Evolutionary conservation across 192 early-diverging fungal species (phyloP).

Genomic region (Coemansia reversa): DNA sequence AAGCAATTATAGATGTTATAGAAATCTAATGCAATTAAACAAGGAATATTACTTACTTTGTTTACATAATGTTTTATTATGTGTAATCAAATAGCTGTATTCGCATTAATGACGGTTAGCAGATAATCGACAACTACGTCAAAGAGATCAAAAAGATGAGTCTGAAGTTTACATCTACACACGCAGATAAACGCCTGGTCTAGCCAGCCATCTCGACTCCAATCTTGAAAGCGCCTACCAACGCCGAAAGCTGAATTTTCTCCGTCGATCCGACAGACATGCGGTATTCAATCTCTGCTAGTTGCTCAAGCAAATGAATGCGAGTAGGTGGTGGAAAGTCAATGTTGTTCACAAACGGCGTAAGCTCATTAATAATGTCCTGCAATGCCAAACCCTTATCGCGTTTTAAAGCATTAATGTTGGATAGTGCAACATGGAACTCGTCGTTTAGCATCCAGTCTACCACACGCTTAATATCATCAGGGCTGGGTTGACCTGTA

Average conservation of each 20-base stretch:
- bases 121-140: background rate
- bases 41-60: background rate
- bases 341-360: conserved; percentile 61
- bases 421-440: conserved; percentile 71
- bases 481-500: conserved; percentile 86
- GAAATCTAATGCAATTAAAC: background rate
- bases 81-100: background rate
- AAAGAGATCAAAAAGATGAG: no score
- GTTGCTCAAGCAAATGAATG: conserved; percentile 70
- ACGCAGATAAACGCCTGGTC: background rate
- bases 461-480: conserved; percentile 75
- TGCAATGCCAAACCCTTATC: conserved; percentile 87
- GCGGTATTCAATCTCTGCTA: conserved; percentile 87
- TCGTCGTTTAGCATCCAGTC: conserved; percentile 85
- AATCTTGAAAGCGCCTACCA: conserved; percentile 86
- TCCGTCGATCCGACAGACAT: conserved; percentile 82
- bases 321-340: conserved; percentile 71
- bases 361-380: conserved; percentile 86
- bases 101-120: background rate
- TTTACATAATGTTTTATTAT: no score
- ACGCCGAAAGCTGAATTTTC: conserved; percentile 80
- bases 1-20: conserved; percentile 4
- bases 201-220: conserved; percentile 65
- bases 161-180: background rate
- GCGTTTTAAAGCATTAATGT: conserved; percentile 70